Evolutionary conservation across 208 protist species (phyloP).

Genomic region (Trypanosoma conorhini): DNA sequence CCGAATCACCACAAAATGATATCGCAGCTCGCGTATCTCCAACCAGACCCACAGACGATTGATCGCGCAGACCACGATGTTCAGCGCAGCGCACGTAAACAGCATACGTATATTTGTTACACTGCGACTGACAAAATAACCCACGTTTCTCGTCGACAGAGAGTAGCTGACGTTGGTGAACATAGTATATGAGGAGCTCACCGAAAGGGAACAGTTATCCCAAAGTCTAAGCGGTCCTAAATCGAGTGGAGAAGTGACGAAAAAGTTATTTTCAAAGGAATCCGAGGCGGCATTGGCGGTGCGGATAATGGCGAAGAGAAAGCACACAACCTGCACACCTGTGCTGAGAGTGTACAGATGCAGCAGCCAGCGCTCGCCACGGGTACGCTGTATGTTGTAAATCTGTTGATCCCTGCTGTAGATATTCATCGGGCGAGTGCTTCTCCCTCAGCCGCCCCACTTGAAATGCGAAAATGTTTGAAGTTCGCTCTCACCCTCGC

Average conservation of each 20-base stretch:
- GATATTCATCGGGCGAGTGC: slow-evolving; percentile 61
- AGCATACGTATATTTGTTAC: slow-evolving; percentile 73
- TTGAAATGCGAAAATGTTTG: slow-evolving; percentile 1
- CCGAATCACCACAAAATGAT: slow-evolving; percentile 83
- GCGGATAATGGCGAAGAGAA: slow-evolving; percentile 57
- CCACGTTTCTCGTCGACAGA: slow-evolving; percentile 54
- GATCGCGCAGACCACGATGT: slow-evolving; percentile 44
- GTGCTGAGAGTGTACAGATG: slow-evolving; percentile 58
- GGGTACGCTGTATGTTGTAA: slow-evolving; percentile 67
- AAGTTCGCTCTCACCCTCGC: not conserved
- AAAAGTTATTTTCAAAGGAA: slow-evolving; percentile 72
- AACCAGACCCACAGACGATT: slow-evolving; percentile 75
- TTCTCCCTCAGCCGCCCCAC: not conserved
- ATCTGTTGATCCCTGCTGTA: slow-evolving; percentile 83
- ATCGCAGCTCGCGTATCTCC: slow-evolving; percentile 72
- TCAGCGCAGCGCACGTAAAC: slow-evolving; percentile 48
- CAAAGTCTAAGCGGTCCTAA: slow-evolving; percentile 38
- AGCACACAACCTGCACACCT: slow-evolving; percentile 67
- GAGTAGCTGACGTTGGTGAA: slow-evolving; percentile 58
- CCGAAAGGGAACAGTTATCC: slow-evolving; percentile 36
- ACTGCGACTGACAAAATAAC: slow-evolving; percentile 67
- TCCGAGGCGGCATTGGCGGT: slow-evolving; percentile 34
- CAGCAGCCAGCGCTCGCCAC: slow-evolving; percentile 64
- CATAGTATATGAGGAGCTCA: slow-evolving; percentile 39
- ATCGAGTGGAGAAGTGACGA: slow-evolving; percentile 37